A percentile compares a stretch with the other conserved stretches of the same genome.
Evolutionary conservation across 371 early-diverging fungal genomes (phyloP).

Genomic region (Entomophthora muscae): DNA sequence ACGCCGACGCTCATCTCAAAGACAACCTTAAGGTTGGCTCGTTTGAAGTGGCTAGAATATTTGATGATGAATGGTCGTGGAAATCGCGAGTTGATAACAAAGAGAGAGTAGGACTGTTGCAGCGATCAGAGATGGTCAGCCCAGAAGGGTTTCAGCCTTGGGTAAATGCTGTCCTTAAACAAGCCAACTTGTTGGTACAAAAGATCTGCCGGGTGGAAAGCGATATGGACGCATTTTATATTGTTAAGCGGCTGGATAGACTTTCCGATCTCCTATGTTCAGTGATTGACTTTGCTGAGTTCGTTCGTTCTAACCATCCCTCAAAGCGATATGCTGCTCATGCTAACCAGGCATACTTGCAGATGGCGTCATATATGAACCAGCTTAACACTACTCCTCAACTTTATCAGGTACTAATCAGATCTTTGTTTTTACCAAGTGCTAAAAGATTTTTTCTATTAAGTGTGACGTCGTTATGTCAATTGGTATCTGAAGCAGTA

Average conservation of each 20-base stretch:
- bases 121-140: neutral
- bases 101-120: neutral
- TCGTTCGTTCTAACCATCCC: conserved; percentile 82
- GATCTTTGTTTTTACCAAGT: neutral
- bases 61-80: neutral
- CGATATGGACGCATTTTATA: neutral
- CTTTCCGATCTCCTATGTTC: conserved; percentile 79
- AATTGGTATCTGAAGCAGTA: conserved; percentile 1
- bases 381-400: conserved; percentile 76
- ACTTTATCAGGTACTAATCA: conserved; percentile 45
- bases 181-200: conserved; percentile 1
- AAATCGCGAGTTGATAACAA: neutral
- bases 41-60: neutral
- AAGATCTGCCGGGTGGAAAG: neutral
- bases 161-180: neutral
- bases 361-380: conserved; percentile 71
- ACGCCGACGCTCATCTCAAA: too few species aligned
- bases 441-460: neutral
- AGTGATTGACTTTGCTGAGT: conserved; percentile 82
- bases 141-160: neutral
- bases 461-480: neutral
- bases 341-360: conserved; percentile 60
- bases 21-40: too few species aligned
- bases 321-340: conserved; percentile 41
- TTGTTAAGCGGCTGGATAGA: conserved; percentile 64